Evolutionary conservation across 331 rosid genomes (phyloP).

Genomic region (Pyracantha coccinea): DNA sequence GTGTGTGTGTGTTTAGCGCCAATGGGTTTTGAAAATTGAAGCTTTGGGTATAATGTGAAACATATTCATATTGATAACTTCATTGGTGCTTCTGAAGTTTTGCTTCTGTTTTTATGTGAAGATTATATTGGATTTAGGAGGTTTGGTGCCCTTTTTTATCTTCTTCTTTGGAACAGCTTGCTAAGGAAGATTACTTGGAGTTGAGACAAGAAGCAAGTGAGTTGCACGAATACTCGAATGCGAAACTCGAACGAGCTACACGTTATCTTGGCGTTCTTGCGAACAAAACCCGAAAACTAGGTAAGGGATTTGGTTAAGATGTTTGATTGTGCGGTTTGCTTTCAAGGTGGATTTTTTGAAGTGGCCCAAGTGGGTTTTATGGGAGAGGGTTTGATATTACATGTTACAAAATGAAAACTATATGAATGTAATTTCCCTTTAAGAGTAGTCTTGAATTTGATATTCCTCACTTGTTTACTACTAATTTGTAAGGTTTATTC

Average conservation of each 20-base stretch:
- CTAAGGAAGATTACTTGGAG: conserved; percentile 76
- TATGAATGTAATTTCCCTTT: not conserved
- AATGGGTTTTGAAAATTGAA: not conserved
- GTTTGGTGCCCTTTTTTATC: conserved; percentile 9
- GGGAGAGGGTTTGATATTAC: conserved; percentile 2
- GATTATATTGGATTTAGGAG: not conserved
- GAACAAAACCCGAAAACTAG: conserved; percentile 71
- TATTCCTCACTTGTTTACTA: not conserved
- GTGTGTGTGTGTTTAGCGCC: not conserved
- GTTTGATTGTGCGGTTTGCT: not conserved
- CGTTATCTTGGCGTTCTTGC: conserved; percentile 95
- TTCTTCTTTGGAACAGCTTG: conserved; percentile 58
- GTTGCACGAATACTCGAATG: conserved; percentile 88
- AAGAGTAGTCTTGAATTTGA: conserved; percentile 7
- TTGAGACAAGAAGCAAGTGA: conserved; percentile 90
- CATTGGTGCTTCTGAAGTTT: not conserved
- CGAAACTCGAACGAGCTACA: conserved; percentile 84
- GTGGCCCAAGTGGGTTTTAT: not conserved
- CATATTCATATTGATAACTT: not conserved
- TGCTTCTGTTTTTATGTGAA: not conserved
- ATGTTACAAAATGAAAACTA: conserved; percentile 1
- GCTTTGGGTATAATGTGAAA: not conserved
- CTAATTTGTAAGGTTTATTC: not conserved
- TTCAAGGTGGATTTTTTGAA: not conserved
- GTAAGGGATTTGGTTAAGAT: conserved; percentile 30